These are phyloP conservation scores for Jacaranda mimosifolia DNA, from an alignment of 257 asterid species.

Conservation along the genomic window DNA sequence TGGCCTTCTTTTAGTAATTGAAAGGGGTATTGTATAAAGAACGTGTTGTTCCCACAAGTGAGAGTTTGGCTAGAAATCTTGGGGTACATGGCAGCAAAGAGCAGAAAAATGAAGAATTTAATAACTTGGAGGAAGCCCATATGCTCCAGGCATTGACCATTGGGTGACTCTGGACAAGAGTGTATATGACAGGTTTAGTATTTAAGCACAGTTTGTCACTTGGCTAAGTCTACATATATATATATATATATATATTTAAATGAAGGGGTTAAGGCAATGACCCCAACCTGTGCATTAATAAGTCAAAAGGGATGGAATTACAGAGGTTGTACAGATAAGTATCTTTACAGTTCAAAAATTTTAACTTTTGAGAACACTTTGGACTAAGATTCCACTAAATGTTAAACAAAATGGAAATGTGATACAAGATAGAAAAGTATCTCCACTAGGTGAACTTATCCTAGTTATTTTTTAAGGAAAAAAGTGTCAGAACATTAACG, in stretches of 20 bases:
- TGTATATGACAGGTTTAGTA: not conserved
- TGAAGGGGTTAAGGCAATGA: no score
- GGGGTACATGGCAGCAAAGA: slow-evolving; percentile 11
- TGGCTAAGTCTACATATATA: not conserved
- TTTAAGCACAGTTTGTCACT: no score
- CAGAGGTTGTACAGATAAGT: no score
- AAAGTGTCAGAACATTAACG: no score
- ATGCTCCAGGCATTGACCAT: slow-evolving; percentile 19
- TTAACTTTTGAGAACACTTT: not conserved
- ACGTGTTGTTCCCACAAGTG: slow-evolving; percentile 38
- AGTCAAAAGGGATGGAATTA: no score
- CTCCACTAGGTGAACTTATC: not conserved
- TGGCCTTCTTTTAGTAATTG: slow-evolving; percentile 27
- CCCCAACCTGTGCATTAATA: no score
- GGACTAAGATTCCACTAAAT: not conserved
- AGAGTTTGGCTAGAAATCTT: slow-evolving; percentile 28
- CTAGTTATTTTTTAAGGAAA: no score
- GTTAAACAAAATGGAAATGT: not conserved
- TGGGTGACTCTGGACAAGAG: not conserved
- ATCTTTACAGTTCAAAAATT: no score
- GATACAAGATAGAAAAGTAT: slow-evolving; percentile 16
- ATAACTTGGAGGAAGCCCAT: slow-evolving; percentile 29
- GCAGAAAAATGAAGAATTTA: slow-evolving; percentile 13
- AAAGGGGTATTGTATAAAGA: slow-evolving; percentile 40
- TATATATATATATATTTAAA: no score